Base-by-base conservation (phyloP, 768 basidiomycete species). In the Boletus huronensis region DNA sequence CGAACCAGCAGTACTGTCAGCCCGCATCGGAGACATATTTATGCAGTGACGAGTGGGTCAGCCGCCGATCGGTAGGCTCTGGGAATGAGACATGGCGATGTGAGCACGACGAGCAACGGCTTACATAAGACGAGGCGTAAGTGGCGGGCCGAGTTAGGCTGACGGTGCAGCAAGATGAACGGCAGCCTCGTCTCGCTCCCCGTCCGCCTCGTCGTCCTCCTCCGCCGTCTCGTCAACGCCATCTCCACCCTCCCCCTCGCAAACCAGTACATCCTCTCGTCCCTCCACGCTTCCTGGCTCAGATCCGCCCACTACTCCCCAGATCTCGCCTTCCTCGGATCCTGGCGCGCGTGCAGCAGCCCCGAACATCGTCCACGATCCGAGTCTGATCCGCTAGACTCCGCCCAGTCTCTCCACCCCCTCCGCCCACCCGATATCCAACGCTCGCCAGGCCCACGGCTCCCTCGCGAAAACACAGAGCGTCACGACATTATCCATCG, bases 181-280 rank as follows among this genome's bases (percentile, higher is more conserved):
- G 71, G 60, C 57, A 41, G 25, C 23, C 23, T 48, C 34, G 60
- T 77, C 50, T 75, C 74, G 61, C 61, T 88, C 60, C 83, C 88
- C 34, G 73, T 78, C 41, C 82, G 82, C 53, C 80, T 90, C 63
- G 76, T 79, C 53, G 70, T 79, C 38, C 69, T 90, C 34, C 73
- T 90, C 50, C 85, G 80, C 58, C 76, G 88, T 54, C 72, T 90
- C 32, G 79, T 83, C 55, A 86, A 88, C 59, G 81, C 79, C 36
- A 77, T 90, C 40, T 87, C 87, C 0, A 75, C 84, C 0, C 70
- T 88, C n/a, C 86, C 87, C 0, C 79, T 90, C 26, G 82, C 88
- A 4, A 81, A 80, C 63, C 83, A 87, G 26, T 50, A 58, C 23
- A 16, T 40, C 7, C 29, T 21, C 21, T 28, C 35, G 4, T 48